These are phyloP conservation scores for Penicillium samsonianum DNA, from an alignment of 495 filamentous ascomycete genomes.

Conservation along the genomic window DNA sequence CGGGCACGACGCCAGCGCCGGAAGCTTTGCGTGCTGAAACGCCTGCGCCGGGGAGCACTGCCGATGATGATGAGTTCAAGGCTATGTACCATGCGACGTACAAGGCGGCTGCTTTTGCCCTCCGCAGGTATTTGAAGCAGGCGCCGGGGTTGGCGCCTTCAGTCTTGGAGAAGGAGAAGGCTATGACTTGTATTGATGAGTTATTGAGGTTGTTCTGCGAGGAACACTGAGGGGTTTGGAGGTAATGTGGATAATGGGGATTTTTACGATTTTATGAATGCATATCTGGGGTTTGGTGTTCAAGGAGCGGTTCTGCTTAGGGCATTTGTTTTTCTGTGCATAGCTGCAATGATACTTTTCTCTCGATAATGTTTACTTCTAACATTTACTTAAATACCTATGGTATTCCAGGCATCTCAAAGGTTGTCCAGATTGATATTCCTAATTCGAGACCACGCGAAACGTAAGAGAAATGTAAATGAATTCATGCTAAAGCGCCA, in stretches of 20 bases:
- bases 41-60: slow-evolving; percentile 19
- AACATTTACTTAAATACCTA: neutral
- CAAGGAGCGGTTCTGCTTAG: neutral
- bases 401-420: neutral
- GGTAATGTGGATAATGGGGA: neutral
- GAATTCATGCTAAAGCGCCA: slow-evolving; percentile 23
- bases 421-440: neutral
- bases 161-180: slow-evolving; percentile 43
- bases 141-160: slow-evolving; percentile 21
- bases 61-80: slow-evolving; percentile 64
- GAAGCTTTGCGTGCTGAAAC: slow-evolving; percentile 27
- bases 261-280: slow-evolving; percentile 24
- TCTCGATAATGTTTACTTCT: neutral
- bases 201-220: slow-evolving; percentile 48
- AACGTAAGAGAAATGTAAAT: slow-evolving; percentile 8
- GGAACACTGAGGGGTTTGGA: slow-evolving; percentile 30
- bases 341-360: neutral
- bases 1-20: slow-evolving; percentile 14
- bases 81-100: slow-evolving; percentile 65
- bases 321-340: neutral
- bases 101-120: slow-evolving; percentile 59
- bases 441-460: neutral
- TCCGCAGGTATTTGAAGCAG: slow-evolving; percentile 51
- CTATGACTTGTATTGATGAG: slow-evolving; percentile 50
- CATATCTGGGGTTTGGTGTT: slow-evolving; percentile 6